A percentile compares a stretch with the other conserved stretches of the same genome.
Evolutionary conservation across 2,329 filamentous ascomycete genomes (phyloP).

Genomic region (Penicillium sp.): DNA sequence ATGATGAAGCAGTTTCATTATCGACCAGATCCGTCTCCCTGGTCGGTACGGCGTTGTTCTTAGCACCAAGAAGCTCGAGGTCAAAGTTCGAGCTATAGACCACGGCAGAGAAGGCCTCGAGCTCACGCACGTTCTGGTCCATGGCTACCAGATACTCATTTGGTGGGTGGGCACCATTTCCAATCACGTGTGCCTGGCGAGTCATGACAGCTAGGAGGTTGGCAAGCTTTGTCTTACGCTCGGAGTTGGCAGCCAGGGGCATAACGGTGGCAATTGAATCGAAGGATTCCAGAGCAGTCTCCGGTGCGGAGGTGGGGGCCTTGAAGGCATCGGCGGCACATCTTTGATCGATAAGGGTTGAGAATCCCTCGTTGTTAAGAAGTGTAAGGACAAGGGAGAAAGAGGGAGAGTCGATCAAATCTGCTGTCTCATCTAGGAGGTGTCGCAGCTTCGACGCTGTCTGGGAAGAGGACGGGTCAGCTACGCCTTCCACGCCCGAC

Average conservation of each 20-base stretch:
- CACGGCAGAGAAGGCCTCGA: constrained; percentile 51
- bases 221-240: constrained; percentile 70
- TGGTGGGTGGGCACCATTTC: constrained; percentile 59
- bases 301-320: constrained; percentile 35
- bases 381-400: constrained; percentile 84
- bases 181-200: constrained; percentile 85
- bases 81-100: constrained; percentile 52
- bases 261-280: constrained; percentile 46
- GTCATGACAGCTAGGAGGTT: constrained; percentile 88
- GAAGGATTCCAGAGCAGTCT: constrained; percentile 47
- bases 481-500: constrained; percentile 66
- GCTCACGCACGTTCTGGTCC: constrained; percentile 48
- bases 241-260: constrained; percentile 31
- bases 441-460: constrained; percentile 64
- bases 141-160: constrained; percentile 48
- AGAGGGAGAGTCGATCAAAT: constrained; percentile 89
- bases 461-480: constrained; percentile 38
- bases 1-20: constrained; percentile 10
- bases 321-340: constrained; percentile 79
- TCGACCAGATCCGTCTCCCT: constrained; percentile 7
- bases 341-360: constrained; percentile 77
- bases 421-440: constrained; percentile 91
- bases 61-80: constrained; percentile 32
- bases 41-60: constrained; percentile 10
- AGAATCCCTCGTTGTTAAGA: constrained; percentile 84